These are phyloP conservation scores for Talaromyces trachyspermus DNA, from an alignment of 495 filamentous ascomycete species.

Conservation along the genomic window DNA sequence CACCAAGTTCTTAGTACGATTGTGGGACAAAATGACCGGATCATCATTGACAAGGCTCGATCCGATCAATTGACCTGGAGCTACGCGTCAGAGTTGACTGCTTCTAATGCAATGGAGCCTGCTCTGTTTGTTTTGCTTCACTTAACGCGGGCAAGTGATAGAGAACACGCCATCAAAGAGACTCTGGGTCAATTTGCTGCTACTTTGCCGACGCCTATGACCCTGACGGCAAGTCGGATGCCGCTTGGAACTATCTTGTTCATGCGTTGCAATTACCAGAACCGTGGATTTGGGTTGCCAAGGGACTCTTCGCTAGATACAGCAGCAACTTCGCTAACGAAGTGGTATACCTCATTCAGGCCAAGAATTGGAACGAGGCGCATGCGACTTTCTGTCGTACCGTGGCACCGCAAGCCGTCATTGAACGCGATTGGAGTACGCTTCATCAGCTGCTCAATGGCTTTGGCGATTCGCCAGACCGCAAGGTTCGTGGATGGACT, in stretches of 20 bases:
- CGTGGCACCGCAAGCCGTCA: constrained; percentile 72
- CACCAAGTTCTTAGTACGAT: constrained; percentile 49
- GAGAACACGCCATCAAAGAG: constrained; percentile 59
- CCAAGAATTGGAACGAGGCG: constrained; percentile 68
- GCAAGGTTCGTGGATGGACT: constrained; percentile 55
- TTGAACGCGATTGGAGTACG: constrained; percentile 64
- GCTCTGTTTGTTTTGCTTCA: constrained; percentile 73
- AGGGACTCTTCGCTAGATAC: constrained; percentile 71
- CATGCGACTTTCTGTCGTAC: constrained; percentile 69
- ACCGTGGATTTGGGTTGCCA: constrained; percentile 78
- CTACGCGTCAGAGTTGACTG: constrained; percentile 66
- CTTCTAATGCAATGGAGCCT: constrained; percentile 57
- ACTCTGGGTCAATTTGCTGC: constrained; percentile 53
- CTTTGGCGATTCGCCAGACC: constrained; percentile 50
- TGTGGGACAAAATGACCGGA: constrained; percentile 36
- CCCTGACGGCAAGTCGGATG: constrained; percentile 38
- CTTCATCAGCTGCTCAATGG: constrained; percentile 56
- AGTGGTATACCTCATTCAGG: constrained; percentile 68
- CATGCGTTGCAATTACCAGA: constrained; percentile 58
- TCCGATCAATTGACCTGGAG: constrained; percentile 60
- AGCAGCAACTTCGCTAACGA: constrained; percentile 57
- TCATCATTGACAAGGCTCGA: constrained; percentile 30
- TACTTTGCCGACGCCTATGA: constrained; percentile 46
- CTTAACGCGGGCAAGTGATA: constrained; percentile 54
- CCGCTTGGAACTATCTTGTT: constrained; percentile 49